phyloP scores from a whole-genome alignment of 345 rosid genomes.

The Theobroma cacao region DNA sequence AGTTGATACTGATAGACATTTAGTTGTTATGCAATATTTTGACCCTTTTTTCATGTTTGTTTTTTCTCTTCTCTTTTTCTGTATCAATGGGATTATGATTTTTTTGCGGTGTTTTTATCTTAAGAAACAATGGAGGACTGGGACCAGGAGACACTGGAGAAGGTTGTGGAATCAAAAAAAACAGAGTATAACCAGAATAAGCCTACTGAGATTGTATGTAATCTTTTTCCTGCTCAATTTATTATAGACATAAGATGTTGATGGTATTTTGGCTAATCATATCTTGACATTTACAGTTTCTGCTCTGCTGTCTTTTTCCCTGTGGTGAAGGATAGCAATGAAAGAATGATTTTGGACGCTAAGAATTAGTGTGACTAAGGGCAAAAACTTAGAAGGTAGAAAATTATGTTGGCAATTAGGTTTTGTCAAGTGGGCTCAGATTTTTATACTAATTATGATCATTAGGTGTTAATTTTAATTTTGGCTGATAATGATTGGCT shows the following conservation, averaged over 20 bases:
- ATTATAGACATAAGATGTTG: background rate
- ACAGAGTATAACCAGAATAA: conserved; percentile 82
- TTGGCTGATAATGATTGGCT: background rate
- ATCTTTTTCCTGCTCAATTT: conserved; percentile 6
- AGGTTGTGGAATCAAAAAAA: conserved; percentile 86
- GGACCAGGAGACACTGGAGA: conserved; percentile 95
- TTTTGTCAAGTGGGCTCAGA: background rate
- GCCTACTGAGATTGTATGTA: conserved; percentile 88
- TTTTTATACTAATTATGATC: background rate
- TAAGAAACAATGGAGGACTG: conserved; percentile 87
- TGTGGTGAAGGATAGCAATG: background rate
- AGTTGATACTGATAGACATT: conserved; percentile 5
- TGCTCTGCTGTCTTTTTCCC: background rate
- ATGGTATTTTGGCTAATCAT: background rate
- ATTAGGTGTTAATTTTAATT: background rate
- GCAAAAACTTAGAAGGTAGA: background rate
- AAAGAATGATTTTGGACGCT: background rate
- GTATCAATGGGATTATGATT: conserved; percentile 2
- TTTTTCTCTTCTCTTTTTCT: background rate
- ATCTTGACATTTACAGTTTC: background rate
- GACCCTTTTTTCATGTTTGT: background rate
- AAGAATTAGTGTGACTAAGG: background rate
- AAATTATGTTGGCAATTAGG: background rate
- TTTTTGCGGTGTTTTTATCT: conserved; percentile 11
- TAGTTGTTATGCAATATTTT: background rate